Evolutionary conservation across 495 filamentous ascomycete genomes (phyloP), one percentile per base, ranked within the genome.

Genomic region (Penicillium waksmanii): DNA sequence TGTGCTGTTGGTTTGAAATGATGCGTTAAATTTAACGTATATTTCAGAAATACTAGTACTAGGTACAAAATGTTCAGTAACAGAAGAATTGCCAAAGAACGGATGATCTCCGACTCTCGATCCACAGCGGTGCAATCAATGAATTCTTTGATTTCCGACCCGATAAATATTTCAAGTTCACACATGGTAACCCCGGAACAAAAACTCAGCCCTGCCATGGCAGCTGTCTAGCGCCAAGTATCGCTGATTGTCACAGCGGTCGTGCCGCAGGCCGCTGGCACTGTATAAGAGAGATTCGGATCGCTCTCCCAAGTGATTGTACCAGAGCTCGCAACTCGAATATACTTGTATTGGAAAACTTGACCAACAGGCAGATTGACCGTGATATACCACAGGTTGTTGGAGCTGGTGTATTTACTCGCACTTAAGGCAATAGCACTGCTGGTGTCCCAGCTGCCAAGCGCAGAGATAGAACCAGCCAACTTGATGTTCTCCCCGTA

Each of bases 261-360:
- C 0, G 72, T 68, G 2, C 60, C 68, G 67, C 86, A 86, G 13
- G 64, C 72, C 4, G 64, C 60, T 1, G 84, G 76, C 13, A 90
- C 83, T 0, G 80, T 84, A 60, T 80, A 87, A 6, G 67, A 72
- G 44, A 80, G 80, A 64, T 93, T 89, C 0, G 85, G 81, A 66
- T 87, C 85, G 33, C 78, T 75, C 70, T 90, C 87, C 88, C 87
- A 90, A 18, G 61, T 71, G 1, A 89, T 75, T 2, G 68, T 67
- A 4, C 85, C 83, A 66, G 85, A 79, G 3, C 72, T 67, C 49
- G 77, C 73, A 35, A 86, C 74, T 8, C 81, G 80, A 57, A 91
- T 84, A 63, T 84, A 93, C 74, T 91, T 92, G 66, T 91, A 91
- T 69, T 86, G 60, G 31, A 92, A 77, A 7, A 60, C 65, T 44